Percentiles rank a stretch among this genome's conserved stretches.
Evolutionary conservation across 805 yeast genomes (phyloP).

Genomic region (Pichia manshurica): DNA sequence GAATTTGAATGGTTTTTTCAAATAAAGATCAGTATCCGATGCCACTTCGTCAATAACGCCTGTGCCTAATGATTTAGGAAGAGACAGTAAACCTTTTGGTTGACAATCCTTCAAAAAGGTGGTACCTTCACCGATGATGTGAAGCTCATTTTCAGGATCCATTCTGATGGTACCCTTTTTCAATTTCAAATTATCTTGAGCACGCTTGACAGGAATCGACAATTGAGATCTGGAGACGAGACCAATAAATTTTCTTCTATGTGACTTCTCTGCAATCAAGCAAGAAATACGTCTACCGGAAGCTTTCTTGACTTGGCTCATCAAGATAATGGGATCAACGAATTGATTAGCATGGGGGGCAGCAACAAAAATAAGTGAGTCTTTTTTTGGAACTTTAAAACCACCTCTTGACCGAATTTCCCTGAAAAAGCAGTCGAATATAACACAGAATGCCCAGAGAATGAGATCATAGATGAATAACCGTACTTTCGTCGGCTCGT

Average conservation of each 20-base stretch:
- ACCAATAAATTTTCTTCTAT: conserved; percentile 55
- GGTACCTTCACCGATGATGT: conserved; percentile 56
- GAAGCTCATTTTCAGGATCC: conserved; percentile 39
- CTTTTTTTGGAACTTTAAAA: conserved; percentile 50
- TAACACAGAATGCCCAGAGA: conserved; percentile 40
- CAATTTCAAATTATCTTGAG: conserved; percentile 72
- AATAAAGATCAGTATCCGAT: conserved; percentile 62
- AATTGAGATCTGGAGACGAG: conserved; percentile 66
- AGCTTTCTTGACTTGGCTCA: conserved; percentile 65
- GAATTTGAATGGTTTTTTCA: conserved; percentile 62
- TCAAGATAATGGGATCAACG: conserved; percentile 65
- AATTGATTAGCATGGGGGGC: conserved; percentile 90
- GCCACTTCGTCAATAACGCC: conserved; percentile 62
- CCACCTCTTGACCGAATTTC: conserved; percentile 73
- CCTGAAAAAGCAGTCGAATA: conserved; percentile 60
- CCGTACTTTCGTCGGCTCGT: conserved; percentile 35
- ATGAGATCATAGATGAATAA: conserved; percentile 46
- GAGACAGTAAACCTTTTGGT: conserved; percentile 61
- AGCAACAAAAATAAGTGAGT: conserved; percentile 71
- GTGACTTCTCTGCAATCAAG: conserved; percentile 49
- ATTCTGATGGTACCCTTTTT: conserved; percentile 64
- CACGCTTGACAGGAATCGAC: conserved; percentile 87
- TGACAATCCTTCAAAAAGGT: conserved; percentile 57
- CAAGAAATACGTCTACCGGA: conserved; percentile 45
- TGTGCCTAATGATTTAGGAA: conserved; percentile 75